Evolutionary conservation across 73 alveolate genomes (phyloP), one percentile per base, ranked within the genome.

Genomic region (Paramecium caudatum): DNA sequence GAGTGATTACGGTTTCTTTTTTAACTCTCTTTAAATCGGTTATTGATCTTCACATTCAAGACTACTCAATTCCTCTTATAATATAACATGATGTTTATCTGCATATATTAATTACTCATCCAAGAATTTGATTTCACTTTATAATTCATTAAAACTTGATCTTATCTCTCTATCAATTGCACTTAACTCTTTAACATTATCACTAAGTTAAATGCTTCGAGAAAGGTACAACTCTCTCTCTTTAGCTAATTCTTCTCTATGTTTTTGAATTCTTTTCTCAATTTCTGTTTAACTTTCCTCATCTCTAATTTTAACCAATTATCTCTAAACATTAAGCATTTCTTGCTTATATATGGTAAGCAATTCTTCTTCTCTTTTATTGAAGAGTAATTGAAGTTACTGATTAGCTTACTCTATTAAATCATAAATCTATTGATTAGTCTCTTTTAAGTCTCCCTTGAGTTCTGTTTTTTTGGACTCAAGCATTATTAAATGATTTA

Each of bases 91-190:
- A 19, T 74, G 88, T 74, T 74, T 74, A 17, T 74, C 88, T 16
- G 88, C 88, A 74, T 74, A 74, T 5, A 74, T 74, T 25, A 74
- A 45, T 43, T 74, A 74, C 43, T 74, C 88, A 74, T 74, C 88
- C 21, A 74, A 74, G 21, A 74, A 74, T 41, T 74, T 74, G 45
- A 74, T 74, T 16, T 74, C 88, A 37, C 69, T 41, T 13, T 27
- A 17, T 19, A 74, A 39, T 74, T 74, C 88, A 27, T 74, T 23
- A 4, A 23, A 41, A 41, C 65, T 74, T 36, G 19, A 37, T 39
- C 39, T 25, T 15, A 74, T 43, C 17, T 74, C 62, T 34, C 47
- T 45, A 19, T 74, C 88, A 19, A 37, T 36, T 21, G 36, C 43
- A 19, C 88, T 45, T 30, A 74, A 45, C 16, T 74, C 65, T 74